Base-by-base conservation (phyloP, 1,284 basidiomycete genomes). In the Uromyces viciae-fabae region DNA sequence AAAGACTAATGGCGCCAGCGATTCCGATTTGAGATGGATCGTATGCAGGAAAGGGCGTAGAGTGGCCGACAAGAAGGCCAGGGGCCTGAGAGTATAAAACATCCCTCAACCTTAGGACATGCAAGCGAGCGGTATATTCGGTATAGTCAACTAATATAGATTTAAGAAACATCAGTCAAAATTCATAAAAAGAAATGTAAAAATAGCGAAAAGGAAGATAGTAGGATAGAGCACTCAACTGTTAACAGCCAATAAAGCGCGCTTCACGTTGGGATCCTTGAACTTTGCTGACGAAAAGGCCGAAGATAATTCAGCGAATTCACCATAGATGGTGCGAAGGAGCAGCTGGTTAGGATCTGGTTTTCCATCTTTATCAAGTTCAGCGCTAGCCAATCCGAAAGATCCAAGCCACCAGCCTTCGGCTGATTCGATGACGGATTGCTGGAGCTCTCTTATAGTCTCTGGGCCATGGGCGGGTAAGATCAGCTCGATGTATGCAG, bases 331-430 rank as follows among this genome's bases (percentile, higher is more conserved):
- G 22, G 28, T 73, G 38, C 69, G 25, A 42, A 64, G 60, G 9
- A 58, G 46, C 9, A 60, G 40, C 25, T 62, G 58, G 22, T 73
- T 43, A 17, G 52, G 77, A 52, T 74, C 78, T 25, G 78, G 78
- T 38, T 74, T 64, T 7, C 78, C 78, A 64, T 81, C 31, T 62
- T 81, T 52, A 40, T 83, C 82, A 49, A 83, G 82, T 60, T 81
- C 82, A 54, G 83, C 68, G 3, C 83, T 83, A n/a, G 82, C 82
- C 71, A 85, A 82, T 11, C 83, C 82, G 64, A 85, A 84, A 31
- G 83, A 76, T 15, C 85, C 85, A 75, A 85, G 83, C 85, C 85
- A 85, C 83, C 84, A 85, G 3, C 84, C 85, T 69, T 85, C 85
- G 22, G 84, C 82, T 3, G 82, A 82, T 76, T 85, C 84, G 71